These are phyloP conservation scores for Cytospora leucostoma DNA, from an alignment of 2,329 filamentous ascomycete genomes.

Conservation along the genomic window DNA sequence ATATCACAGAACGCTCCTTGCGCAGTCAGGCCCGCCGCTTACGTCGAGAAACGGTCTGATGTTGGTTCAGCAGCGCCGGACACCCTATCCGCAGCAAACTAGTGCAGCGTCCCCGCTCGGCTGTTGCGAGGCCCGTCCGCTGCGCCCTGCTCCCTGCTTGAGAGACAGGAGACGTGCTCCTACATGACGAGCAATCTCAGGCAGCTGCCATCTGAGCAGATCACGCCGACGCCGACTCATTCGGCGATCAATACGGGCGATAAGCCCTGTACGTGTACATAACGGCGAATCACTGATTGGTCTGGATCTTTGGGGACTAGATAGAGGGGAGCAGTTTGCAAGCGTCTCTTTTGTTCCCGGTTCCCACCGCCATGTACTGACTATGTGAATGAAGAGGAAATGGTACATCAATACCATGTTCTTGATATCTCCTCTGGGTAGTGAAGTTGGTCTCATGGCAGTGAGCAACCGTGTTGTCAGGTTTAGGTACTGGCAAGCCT, in stretches of 20 bases:
- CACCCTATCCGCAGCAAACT: conserved; percentile 5
- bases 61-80: conserved; percentile 19
- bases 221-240: conserved; percentile 10
- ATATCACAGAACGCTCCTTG: conserved; percentile 11
- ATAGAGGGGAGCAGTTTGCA: conserved; percentile 20
- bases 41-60: neutral
- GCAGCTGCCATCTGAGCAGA: neutral
- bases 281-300: conserved; percentile 18
- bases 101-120: conserved; percentile 8
- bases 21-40: conserved; percentile 27
- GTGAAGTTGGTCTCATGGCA: no score
- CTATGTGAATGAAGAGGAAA: conserved; percentile 12
- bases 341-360: conserved; percentile 16
- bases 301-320: conserved; percentile 16
- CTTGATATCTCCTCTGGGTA: no score
- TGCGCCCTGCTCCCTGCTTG: conserved; percentile 1
- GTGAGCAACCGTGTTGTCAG: no score
- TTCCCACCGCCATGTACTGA: conserved; percentile 22
- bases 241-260: conserved; percentile 13
- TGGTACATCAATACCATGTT: no score
- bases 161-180: conserved; percentile 1
- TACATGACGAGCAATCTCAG: neutral
- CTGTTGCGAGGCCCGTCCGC: conserved; percentile 6
- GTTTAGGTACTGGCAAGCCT: no score
- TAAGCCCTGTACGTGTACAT: conserved; percentile 9